Base-by-base conservation (phyloP, 1,284 basidiomycete species). In the Fomitiporia mediterranea region DNA sequence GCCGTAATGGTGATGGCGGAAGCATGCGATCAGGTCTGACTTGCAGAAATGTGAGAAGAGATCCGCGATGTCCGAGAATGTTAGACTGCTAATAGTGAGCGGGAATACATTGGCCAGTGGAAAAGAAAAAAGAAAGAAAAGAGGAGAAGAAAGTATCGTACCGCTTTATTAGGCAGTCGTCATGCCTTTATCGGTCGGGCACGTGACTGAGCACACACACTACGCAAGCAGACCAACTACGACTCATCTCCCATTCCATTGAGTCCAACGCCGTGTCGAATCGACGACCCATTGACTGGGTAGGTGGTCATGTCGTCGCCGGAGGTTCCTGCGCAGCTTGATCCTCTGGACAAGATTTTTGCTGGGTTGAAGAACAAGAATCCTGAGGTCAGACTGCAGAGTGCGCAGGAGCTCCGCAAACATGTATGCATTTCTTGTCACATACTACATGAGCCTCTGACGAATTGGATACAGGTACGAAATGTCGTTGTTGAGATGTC, bases 401-500 rank as follows among this genome's bases (percentile, higher is more conserved):
- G 83, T 58, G 88, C 89, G 11, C 68, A 76, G 38, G 85, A 89
- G 39, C 70, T 91, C 42, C 79, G 82, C 65, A 82, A 80, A 63
- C 89, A 88, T 77, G 87, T 87, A 67, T 59, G 79, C 72, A 30
- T 54, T 63, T 62, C 23, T 46, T 23, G 38, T 19, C 37, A 4
- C 32, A 49, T 61, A 2, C 44, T 46, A 19, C 17, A n/a, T 30
- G 55, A 56, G 25, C 15, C 17, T 51, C 30, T 52, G 13, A 53
- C 50, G 61, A 25, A 52, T 21, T 57, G 46, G 56, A 11, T 43
- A 15, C 60, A 91, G 89, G 84, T 91, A 11, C 78, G 81, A 6
- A 82, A 80, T 43, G 81, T 81, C 6, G 79, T 89, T 2, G 79
- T 84, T 3, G 89, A 91, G 67, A 83, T 90, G 79, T 82, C 86